phyloP scores from a whole-genome alignment of 73 alveolate genomes.

The Paramecium biaurelia region DNA sequence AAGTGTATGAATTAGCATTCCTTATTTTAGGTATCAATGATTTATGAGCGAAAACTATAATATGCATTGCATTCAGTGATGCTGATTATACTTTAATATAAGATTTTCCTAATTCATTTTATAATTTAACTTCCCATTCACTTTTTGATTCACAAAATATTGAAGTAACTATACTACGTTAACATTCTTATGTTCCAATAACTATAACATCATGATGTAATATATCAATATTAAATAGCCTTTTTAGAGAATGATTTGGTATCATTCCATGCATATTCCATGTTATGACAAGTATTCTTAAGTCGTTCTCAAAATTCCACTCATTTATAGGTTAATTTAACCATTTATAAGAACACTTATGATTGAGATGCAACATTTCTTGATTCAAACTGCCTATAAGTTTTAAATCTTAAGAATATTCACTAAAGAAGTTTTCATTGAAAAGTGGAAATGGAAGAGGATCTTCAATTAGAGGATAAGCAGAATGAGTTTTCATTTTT shows the following conservation, averaged over 20 bases:
- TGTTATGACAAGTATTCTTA: conserved; percentile 69
- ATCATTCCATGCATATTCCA: conserved; percentile 85
- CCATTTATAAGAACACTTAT: conserved; percentile 11
- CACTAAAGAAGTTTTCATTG: neutral
- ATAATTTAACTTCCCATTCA: conserved; percentile 76
- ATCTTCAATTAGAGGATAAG: neutral
- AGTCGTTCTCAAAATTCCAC: neutral
- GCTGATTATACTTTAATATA: conserved; percentile 74
- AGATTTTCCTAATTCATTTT: conserved; percentile 70
- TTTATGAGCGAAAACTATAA: conserved; percentile 74
- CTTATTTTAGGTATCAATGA: conserved; percentile 69
- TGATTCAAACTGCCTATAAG: neutral
- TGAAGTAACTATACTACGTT: conserved; percentile 84
- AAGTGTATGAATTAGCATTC: conserved; percentile 71
- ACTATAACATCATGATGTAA: conserved; percentile 82
- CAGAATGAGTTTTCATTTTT: neutral
- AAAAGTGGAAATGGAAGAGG: neutral
- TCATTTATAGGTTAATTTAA: neutral
- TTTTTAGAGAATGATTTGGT: conserved; percentile 53
- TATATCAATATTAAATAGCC: conserved; percentile 65
- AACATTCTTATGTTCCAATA: conserved; percentile 91
- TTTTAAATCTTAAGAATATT: neutral
- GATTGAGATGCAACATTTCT: conserved; percentile 18
- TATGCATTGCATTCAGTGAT: conserved; percentile 86
- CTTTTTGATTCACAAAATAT: conserved; percentile 78